Percentiles rank a stretch among this genome's conserved stretches.
Conservation (phyloP, 2,329 filamentous ascomycete species). For the Fusarium bulbicola region DNA sequence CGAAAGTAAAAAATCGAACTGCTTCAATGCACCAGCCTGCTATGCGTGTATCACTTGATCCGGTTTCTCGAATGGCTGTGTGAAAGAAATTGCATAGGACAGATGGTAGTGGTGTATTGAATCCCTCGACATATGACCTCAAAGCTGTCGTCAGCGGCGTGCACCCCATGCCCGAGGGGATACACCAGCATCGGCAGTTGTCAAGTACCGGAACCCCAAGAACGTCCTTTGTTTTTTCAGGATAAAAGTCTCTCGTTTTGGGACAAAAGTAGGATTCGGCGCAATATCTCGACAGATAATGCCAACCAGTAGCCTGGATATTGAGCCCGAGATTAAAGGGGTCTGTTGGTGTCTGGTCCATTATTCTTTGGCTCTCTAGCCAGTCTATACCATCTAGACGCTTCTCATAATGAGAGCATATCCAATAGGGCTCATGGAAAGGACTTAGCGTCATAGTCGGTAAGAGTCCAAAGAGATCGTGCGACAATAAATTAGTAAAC, state of each 20-base stretch:
- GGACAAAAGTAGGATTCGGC: no score
- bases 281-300: not conserved
- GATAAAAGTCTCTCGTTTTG: rapidly evolving
- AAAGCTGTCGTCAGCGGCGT: not conserved
- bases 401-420: no score
- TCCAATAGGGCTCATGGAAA: no score
- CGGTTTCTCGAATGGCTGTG: rapidly evolving
- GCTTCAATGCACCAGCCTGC: rapidly evolving
- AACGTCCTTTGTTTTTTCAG: rapidly evolving
- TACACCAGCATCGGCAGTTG: not conserved
- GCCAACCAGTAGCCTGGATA: not conserved
- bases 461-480: rapidly evolving
- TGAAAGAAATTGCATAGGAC: rapidly evolving
- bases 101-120: no score
- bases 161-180: rapidly evolving
- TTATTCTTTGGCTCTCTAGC: rapidly evolving
- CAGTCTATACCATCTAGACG: rapidly evolving
- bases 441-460: not conserved
- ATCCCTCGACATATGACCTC: not conserved
- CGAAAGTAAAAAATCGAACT: not conserved
- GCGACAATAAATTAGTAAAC: rapidly evolving
- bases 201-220: rapidly evolving
- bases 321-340: not conserved
- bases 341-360: not conserved
- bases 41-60: rapidly evolving